phyloP scores from a whole-genome alignment of 176 grass and related monocot genomes.

The Paspalum notatum region DNA sequence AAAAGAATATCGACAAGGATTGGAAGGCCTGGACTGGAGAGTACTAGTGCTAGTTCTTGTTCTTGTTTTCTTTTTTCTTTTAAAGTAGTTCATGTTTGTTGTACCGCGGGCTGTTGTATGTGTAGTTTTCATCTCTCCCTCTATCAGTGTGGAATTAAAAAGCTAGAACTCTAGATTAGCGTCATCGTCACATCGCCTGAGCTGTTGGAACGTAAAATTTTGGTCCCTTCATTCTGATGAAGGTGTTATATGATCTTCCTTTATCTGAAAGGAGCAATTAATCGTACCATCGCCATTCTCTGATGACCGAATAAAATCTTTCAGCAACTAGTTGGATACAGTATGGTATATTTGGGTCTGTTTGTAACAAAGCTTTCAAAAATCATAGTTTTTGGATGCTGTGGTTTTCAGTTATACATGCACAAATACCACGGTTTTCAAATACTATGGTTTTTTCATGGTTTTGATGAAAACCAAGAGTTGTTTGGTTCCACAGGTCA shows the following conservation, averaged over 20 bases:
- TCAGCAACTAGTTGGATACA: constrained; percentile 9
- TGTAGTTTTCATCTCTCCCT: constrained; percentile 9
- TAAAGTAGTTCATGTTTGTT: background rate
- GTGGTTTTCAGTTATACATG: too few relatives aligned
- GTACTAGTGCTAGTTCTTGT: constrained; percentile 36
- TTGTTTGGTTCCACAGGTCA: too few relatives aligned
- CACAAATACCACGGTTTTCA: too few relatives aligned
- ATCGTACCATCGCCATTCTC: background rate
- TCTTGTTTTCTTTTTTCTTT: background rate
- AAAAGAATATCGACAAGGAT: constrained; percentile 82
- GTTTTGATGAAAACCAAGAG: too few relatives aligned
- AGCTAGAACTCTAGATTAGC: constrained; percentile 22
- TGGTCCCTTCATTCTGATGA: constrained; percentile 10
- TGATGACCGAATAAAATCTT: background rate
- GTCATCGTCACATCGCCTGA: background rate
- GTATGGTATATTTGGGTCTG: too few relatives aligned
- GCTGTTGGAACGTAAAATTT: background rate
- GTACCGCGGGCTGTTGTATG: constrained; percentile 23
- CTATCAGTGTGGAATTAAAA: constrained; percentile 6
- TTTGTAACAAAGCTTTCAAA: too few relatives aligned
- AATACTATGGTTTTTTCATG: too few relatives aligned
- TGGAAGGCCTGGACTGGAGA: constrained; percentile 82
- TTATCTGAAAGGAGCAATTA: background rate
- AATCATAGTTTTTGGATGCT: too few relatives aligned
- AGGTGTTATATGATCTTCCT: background rate